Evolutionary conservation across 2,329 filamentous ascomycete genomes (phyloP).

Genomic region (Hirsutella minnesotensis): DNA sequence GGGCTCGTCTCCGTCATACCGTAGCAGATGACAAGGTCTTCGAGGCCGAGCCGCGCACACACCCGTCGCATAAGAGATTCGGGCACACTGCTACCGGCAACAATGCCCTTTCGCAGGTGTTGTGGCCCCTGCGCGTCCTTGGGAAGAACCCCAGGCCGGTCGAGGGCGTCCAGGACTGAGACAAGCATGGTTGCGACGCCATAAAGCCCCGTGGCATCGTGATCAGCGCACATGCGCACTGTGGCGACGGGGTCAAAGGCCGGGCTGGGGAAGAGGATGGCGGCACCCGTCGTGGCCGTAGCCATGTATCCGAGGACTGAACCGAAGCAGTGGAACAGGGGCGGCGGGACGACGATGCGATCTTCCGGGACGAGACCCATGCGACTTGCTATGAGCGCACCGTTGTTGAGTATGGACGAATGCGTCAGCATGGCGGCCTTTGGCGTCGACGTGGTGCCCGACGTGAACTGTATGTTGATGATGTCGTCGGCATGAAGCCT

Average conservation of each 20-base stretch:
- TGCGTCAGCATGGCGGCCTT: constrained; percentile 89
- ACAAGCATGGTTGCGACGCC: constrained; percentile 92
- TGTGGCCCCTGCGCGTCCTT: constrained; percentile 3
- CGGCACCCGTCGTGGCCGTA: constrained; percentile 65
- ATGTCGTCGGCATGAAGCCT: constrained; percentile 52
- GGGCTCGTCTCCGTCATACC: constrained; percentile 89
- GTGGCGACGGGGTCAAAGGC: constrained; percentile 73
- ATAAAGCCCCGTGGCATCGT: constrained; percentile 56
- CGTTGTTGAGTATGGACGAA: constrained; percentile 84
- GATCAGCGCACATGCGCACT: constrained; percentile 42
- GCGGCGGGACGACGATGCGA: constrained; percentile 73
- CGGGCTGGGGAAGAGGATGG: constrained; percentile 76
- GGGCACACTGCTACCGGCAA: constrained; percentile 77
- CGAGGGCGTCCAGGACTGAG: constrained; percentile 71
- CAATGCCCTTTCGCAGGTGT: constrained; percentile 74
- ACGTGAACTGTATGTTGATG: constrained; percentile 95
- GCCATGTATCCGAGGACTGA: constrained; percentile 92
- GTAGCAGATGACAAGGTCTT: constrained; percentile 84
- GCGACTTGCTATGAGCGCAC: constrained; percentile 66
- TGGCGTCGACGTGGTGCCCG: constrained; percentile 80
- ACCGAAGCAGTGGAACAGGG: constrained; percentile 86
- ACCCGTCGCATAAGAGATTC: constrained; percentile 68
- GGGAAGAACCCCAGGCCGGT: constrained; percentile 22
- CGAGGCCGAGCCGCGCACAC: constrained; percentile 62
- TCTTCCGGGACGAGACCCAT: constrained; percentile 71